Percentiles rank a stretch among this genome's conserved stretches.
phyloP scores from a whole-genome alignment of 768 basidiomycete species.

The Tricholoma sp. region DNA sequence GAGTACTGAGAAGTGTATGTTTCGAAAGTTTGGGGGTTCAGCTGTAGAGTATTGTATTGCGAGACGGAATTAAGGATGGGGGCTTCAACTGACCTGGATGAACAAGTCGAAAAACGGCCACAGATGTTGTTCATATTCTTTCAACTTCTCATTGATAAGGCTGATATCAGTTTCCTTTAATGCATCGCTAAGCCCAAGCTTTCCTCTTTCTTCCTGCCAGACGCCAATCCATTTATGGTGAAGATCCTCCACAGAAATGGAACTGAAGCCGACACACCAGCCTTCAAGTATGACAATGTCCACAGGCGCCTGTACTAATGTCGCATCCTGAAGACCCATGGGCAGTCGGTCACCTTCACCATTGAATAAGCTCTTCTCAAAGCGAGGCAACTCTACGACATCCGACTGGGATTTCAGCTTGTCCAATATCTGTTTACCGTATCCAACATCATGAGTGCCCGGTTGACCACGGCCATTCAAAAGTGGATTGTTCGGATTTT shows the following conservation, averaged over 20 bases:
- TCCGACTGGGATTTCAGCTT: conserved; percentile 43
- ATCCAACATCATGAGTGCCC: conserved; percentile 80
- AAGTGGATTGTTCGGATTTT: conserved; percentile 56
- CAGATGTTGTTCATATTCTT: conserved; percentile 48
- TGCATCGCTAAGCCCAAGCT: conserved; percentile 31
- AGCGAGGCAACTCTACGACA: conserved; percentile 61
- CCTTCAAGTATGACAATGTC: conserved; percentile 93
- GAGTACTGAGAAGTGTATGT: conserved; percentile 29
- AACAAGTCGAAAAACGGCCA: conserved; percentile 73
- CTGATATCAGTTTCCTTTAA: conserved; percentile 48
- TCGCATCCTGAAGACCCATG: conserved; percentile 31
- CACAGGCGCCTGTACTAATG: conserved; percentile 34
- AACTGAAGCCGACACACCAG: conserved; percentile 90
- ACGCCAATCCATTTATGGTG: conserved; percentile 46
- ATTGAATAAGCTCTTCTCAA: conserved; percentile 77
- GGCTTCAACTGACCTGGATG: conserved; percentile 53
- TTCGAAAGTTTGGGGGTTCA: conserved; percentile 19
- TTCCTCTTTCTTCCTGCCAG: conserved; percentile 35
- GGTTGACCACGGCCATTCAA: conserved; percentile 86
- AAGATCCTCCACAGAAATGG: conserved; percentile 48
- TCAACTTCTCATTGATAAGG: conserved; percentile 59
- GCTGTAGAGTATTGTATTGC: conserved; percentile 8
- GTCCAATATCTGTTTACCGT: conserved; percentile 52
- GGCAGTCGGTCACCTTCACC: conserved; percentile 82
- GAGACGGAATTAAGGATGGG: conserved; percentile 7